Evolutionary conservation across 176 grass and related monocot genomes (phyloP).

Genomic region (Eragrostis curvula): DNA sequence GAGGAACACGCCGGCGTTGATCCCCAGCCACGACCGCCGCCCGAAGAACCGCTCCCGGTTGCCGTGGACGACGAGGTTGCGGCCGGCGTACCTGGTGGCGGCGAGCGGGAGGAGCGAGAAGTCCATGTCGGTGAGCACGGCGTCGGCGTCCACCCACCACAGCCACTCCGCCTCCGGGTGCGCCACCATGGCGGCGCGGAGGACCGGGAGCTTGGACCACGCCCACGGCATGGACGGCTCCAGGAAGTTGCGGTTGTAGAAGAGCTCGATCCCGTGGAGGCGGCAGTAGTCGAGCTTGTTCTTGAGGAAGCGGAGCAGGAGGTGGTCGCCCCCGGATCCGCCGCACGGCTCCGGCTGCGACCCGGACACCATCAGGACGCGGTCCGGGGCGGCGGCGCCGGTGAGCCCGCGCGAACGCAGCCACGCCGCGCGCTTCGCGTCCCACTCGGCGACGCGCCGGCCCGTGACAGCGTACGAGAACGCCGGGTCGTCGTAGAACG

Average conservation of each 20-base stretch:
- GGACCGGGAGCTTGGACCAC: slow-evolving; percentile 75
- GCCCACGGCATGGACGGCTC: slow-evolving; percentile 60
- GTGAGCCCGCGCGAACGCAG: too few species aligned
- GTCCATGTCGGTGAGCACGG: slow-evolving; percentile 90
- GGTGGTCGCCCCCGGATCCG: slow-evolving; percentile 58
- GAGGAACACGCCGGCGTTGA: slow-evolving; percentile 82
- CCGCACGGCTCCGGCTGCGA: too few species aligned
- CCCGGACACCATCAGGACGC: too few species aligned
- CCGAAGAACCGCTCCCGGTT: slow-evolving; percentile 54
- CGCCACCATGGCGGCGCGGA: slow-evolving; percentile 78
- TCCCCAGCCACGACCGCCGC: slow-evolving; percentile 59
- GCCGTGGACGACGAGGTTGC: slow-evolving; percentile 65
- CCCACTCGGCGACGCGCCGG: too few species aligned
- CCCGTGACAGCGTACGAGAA: too few species aligned
- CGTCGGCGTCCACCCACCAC: slow-evolving; percentile 93
- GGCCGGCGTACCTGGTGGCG: slow-evolving; percentile 8
- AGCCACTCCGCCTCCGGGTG: slow-evolving; percentile 89
- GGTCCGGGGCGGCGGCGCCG: too few species aligned
- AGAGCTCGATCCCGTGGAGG: slow-evolving; percentile 60
- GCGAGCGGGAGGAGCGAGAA: slow-evolving; percentile 64
- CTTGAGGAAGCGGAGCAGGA: slow-evolving; percentile 74
- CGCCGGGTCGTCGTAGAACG: too few species aligned
- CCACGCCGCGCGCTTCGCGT: too few species aligned
- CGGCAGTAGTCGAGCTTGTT: slow-evolving; percentile 93
- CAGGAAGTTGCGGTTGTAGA: slow-evolving; percentile 68